Evolutionary conservation across 1,284 basidiomycete species (phyloP), one percentile per base, ranked within the genome.

Genomic region (Ceratobasidium sp.): DNA sequence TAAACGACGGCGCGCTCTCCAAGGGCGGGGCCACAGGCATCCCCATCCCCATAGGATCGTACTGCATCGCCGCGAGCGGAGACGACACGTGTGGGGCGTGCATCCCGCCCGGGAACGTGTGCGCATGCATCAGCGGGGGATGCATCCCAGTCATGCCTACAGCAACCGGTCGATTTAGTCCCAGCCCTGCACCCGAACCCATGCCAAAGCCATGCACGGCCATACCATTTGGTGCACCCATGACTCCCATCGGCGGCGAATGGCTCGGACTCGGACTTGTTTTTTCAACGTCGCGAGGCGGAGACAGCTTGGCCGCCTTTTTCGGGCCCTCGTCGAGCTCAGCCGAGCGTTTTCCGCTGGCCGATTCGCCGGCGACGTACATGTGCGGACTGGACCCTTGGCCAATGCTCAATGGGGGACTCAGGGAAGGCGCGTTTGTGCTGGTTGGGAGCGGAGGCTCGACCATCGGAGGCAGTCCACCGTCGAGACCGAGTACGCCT

Each of bases 91-190:
- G 67, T 1, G 67, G 67, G 67, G 67, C 67, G 44, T 71, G 67
- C 9, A 71, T 5, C 1, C 50, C 65, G 8, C 65, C 65, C 24
- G 75, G 75, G 36, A 74, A 76, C 29, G 75, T 74, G 54, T 73
- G 75, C 19, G 75, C 75, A 41, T 76, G 75, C 51, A 74, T 65
- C 24, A 76, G 64, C 33, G 75, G 75, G 19, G 75, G 75, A 22
- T 51, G 62, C 50, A 54, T 56, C 11, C 60, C 60, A 31, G 65
- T 36, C 3, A 67, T 19, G 47, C 64, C 65, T 24, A 29, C n/a
- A 41, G 65, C 41, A 53, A 54, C 22, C 31, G 64, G 50, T 53
- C 65, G 51, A 24, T 67, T 67, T 19, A 67, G 51, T 63, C 60
- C 60, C 50, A 54, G 31, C 48, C 51, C 51, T 53, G 65, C 48